Evolutionary conservation across 306 rosid species (phyloP), one percentile per base, ranked within the genome.

Genomic region (Quercus agrifolia): DNA sequence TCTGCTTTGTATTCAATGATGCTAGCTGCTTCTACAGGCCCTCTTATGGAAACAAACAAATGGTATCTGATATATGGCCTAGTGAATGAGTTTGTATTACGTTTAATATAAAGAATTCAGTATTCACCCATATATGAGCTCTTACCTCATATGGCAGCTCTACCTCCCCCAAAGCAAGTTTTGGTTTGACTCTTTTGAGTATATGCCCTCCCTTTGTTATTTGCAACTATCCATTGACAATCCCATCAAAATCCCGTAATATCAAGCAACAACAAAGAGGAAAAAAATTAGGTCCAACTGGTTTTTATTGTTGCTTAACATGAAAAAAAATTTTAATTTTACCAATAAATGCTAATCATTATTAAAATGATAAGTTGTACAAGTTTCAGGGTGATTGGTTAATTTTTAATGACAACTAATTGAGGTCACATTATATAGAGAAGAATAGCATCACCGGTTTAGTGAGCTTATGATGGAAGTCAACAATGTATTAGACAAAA

Each of bases 101-200:
- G 41, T 33, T 33, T 33, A 33, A 33, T 33, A 33, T 33, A 33
- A 33, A 33, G 41, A 33, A 33, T 33, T 33, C 41, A 66, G 20
- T 57, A n/a, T 18, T 58, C 85, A 94, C 97, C 90, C 73, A 92
- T 87, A 71, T 77, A 90, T 6, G 93, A 92, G 62, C 74, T 71
- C 1, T n/a, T 3, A 6, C 95, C 10, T 88, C 91, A 2, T 38
- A 62, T 27, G 97, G 94, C 35, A 94, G 71, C 41, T 94, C 80
- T 49, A 78, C 83, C 27, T 84, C 62, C 78, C 91, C 89, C 49
- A 94, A 85, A 77, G 98, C 92, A 80, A 94, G 94, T 86, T 83
- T 91, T 33, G 97, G 97, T 76, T 91, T 92, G 81, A 87, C 93
- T 80, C 98, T 23, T 86, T 73, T 94, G 97, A 51, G 97, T 92